Base-by-base conservation (phyloP, 306 rosid species). In the Cotoneaster glaucophyllus region DNA sequence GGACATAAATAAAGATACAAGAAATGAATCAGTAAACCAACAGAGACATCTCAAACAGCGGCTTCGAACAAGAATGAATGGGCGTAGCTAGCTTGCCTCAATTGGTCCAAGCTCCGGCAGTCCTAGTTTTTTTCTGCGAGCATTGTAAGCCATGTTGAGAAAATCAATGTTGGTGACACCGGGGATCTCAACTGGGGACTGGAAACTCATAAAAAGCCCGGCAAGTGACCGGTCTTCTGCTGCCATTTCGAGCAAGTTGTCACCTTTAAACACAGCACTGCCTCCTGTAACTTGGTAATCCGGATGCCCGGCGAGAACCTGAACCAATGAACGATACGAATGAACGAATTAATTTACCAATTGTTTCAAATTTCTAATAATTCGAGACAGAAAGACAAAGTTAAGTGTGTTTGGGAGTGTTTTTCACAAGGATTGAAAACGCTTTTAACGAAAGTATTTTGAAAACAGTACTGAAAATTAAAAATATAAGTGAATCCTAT, bases 161-260 rank as follows among this genome's bases (percentile, higher is more conserved):
- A 95, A 95, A 74, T 92, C 88, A 39, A 90, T 86, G 79, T 90
- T 95, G 57, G 93, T 87, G 71, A 95, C 98, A 63, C 98, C 98
- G 0, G 98, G 98, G 29, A 95, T 92, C 72, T 84, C 97, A 65
- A 95, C 82, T 4, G 98, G 98, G 26, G 96, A 83, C 77, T 95
- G 98, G 76, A 95, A 95, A 82, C 97, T 92, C 98, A 95, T 95
- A 76, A 95, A 95, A 74, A 95, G 90, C 4, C 98, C 98, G 0
- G 93, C 85, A 57, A 92, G 91, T 0, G 98, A 86, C 82, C 98
- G 84, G 59, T 92, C 92, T 73, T 92, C 98, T 0, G 97, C 93
- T 73, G 84, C 96, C 96, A 92, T 87, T 10, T 90, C 96, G 80
- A 95, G 87, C 87, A 95, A 80, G 79, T 83, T 77, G 29, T 88